Percentiles rank a stretch among this genome's conserved stretches.
Conservation (phyloP, 2,329 filamentous ascomycete genomes). For the Tolypocladium tundrense region DNA sequence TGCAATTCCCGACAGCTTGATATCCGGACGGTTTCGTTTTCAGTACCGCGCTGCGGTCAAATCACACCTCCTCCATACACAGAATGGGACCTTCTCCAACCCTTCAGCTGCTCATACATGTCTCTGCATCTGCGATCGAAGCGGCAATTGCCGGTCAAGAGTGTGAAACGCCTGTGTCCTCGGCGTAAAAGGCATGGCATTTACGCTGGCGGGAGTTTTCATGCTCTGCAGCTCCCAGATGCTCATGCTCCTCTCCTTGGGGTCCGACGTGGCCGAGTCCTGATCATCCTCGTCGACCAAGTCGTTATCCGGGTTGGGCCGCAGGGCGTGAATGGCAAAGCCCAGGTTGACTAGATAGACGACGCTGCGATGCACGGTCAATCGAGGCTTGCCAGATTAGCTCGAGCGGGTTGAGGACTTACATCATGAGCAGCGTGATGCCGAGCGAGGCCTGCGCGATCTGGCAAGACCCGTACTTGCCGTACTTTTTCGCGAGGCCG, state of each 20-base stretch:
- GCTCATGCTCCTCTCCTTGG: slow-evolving; percentile 32
- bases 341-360: slow-evolving; percentile 50
- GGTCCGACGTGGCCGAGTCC: slow-evolving; percentile 21
- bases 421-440: slow-evolving; percentile 58
- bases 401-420: slow-evolving; percentile 23
- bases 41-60: too few relatives aligned
- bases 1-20: not conserved
- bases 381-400: not conserved
- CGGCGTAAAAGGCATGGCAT: slow-evolving; percentile 46
- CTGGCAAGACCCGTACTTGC: slow-evolving; percentile 48
- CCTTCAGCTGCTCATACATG: not conserved
- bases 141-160: slow-evolving; percentile 46
- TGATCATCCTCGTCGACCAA: slow-evolving; percentile 31
- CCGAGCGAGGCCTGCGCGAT: slow-evolving; percentile 60
- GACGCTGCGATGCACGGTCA: slow-evolving; percentile 27
- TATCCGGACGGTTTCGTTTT: too few relatives aligned
- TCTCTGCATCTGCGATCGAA: slow-evolving; percentile 25
- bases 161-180: slow-evolving; percentile 58
- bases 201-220: slow-evolving; percentile 19
- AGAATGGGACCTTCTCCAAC: not conserved
- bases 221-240: slow-evolving; percentile 50
- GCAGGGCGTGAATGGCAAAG: slow-evolving; percentile 48
- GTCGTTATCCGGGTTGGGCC: slow-evolving; percentile 45
- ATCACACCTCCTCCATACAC: not conserved
- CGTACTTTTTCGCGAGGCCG: slow-evolving; percentile 43